Conservation (phyloP, 345 rosid species). For the Salix viminalis region DNA sequence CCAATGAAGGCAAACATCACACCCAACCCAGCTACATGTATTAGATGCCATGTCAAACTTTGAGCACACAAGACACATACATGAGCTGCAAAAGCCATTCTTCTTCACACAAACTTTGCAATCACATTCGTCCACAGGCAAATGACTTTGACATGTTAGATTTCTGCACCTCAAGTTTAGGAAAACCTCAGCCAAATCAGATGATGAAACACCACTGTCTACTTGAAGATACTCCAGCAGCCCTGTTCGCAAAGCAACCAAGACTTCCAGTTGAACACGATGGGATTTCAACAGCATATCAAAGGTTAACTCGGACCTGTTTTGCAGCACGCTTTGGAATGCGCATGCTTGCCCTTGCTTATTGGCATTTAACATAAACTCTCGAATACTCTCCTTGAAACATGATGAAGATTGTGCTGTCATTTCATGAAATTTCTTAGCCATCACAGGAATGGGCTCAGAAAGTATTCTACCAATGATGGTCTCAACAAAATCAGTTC, state of each 20-base stretch:
- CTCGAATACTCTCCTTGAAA: conserved; percentile 73
- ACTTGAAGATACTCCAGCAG: conserved; percentile 60
- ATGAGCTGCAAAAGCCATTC: conserved; percentile 86
- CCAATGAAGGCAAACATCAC: conserved; percentile 98
- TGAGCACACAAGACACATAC: conserved; percentile 95
- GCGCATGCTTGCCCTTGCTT: conserved; percentile 51
- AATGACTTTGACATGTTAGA: conserved; percentile 51
- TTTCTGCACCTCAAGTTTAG: conserved; percentile 77
- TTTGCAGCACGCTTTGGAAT: conserved; percentile 53
- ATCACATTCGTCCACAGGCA: conserved; percentile 95
- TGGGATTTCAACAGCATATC: conserved; percentile 60
- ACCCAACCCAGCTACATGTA: conserved; percentile 98
- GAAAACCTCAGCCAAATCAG: conserved; percentile 85
- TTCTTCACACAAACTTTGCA: conserved; percentile 80
- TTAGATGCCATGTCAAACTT: conserved; percentile 90
- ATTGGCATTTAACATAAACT: conserved; percentile 60
- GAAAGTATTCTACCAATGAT: conserved; percentile 59
- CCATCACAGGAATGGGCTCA: conserved; percentile 70
- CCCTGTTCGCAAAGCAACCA: conserved; percentile 78
- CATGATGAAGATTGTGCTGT: conserved; percentile 49
- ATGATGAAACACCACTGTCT: conserved; percentile 44
- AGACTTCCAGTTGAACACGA: conserved; percentile 73
- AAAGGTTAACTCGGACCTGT: conserved; percentile 57
- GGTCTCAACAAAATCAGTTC: conserved; percentile 68
- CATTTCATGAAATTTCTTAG: conserved; percentile 77